Base-by-base conservation (phyloP, 345 rosid species). In the Citrus maxima region DNA sequence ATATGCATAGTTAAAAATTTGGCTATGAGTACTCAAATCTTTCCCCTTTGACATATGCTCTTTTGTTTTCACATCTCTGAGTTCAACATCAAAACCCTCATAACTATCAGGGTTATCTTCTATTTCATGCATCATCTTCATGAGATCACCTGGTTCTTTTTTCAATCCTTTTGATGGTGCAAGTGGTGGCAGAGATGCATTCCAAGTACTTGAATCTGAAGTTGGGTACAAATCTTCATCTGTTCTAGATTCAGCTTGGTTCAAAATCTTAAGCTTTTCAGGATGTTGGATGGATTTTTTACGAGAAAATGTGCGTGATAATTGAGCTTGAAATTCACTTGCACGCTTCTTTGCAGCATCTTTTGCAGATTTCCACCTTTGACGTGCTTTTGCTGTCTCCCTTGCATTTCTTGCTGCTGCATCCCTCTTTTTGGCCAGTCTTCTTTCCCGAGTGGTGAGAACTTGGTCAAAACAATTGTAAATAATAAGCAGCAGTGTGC, bases 381-480 rank as follows among this genome's bases (percentile, higher is more conserved):
- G 93, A 55, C 86, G 90, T 42, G 97, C 97, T 84, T 81, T 89
- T 42, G 92, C 94, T 69, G 88, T 89, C 87, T 88, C 90, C 74
- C 84, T 85, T 68, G 89, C 91, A 76, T 84, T 89, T 83, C 82
- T 90, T 67, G 92, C 98, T 1, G 98, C 98, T 76, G 98, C 89
- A 80, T 93, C 98, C 78, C 98, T 90, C 74, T 97, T 88, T 75
- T 94, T 91, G 9, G 98, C 92, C 51, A 84, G 81, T 78, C 97
- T 88, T 73, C 92, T 90, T 70, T 93, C 95, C 80, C 97, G 88
- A 35, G 88, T 89, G 40, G 89, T 80, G 38, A 94, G 85, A 76
- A 96, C 89, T 87, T 94, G 99, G 76, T 90, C 99, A 18, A 95
- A 94, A 80, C 94, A 96, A 65, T 94, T 91, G 89, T 96, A 93